Evolutionary conservation across 1,139 yeast genomes (phyloP), one percentile per base, ranked within the genome.

Genomic region (Yamadazyma conglobata): DNA sequence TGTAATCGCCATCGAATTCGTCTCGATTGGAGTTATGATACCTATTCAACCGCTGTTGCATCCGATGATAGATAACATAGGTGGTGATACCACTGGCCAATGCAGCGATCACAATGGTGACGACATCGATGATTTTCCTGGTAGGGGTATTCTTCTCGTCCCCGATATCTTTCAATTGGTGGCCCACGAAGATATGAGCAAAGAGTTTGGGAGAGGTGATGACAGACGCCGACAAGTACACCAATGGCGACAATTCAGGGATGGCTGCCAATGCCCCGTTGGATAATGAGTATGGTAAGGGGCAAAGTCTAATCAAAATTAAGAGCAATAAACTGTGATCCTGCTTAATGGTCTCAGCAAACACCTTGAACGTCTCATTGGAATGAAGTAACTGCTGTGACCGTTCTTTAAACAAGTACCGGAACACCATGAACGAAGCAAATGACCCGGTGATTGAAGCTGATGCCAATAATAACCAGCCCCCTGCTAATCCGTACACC

Each of bases 181-280:
- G 73, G 4, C 97, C 98, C 27, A 88, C 75, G 50, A 87, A 89
- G 6, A 86, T 60, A 48, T 84, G 89, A 35, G 87, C 66, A 21
- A 86, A 53, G 38, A 85, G 61, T 52, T 91, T 89, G 3, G 97
- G 97, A 0, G 94, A 75, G 1, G 95, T 79, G 16, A 85, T 50
- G 0, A 77, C 46, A 10, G 91, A 81, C 1, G 96, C 95, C 24
- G 79, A 52, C 6, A 79, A 64, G 53, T 83, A 91, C 17, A 79
- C 76, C 28, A 56, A 38, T 1, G 78, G 61, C 0, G 80, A 65
- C 11, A 88, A 68, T 18, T 85, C 82, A 0, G 94, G 95, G 14
- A 89, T 73, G 3, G 91, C 82, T 5, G 94, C 91, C 43, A 91
- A 67, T 0, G 95, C 96, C 4, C 96, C 97, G 50, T 91, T 91